Evolutionary conservation across 495 filamentous ascomycete genomes (phyloP), one percentile per base, ranked within the genome.

Genomic region (Podospora pseudopauciseta): DNA sequence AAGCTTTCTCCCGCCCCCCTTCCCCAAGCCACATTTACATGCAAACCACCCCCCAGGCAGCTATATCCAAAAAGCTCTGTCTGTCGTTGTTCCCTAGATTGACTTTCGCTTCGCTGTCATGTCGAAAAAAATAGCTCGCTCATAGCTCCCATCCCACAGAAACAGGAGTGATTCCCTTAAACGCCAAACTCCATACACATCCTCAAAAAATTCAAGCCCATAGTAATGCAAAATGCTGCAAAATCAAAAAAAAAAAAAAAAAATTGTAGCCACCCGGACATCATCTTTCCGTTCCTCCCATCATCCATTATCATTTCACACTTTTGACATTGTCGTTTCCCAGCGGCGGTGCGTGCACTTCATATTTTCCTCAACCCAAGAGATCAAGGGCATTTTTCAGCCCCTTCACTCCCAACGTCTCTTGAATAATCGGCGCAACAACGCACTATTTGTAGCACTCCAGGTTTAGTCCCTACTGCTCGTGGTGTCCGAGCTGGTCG

Each of bases 401-500:
- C 30, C 30, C 23, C 23, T 23, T 23, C 23, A 23, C 23, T 23
- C 23, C 23, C 1, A 23, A 1, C 23, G 23, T 23, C 23, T 23
- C 23, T 23, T 23, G 23, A 23, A 23, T 23, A 1, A 1, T 23
- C 23, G 23, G 23, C 2, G 23, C 23, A 23, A 2, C 23, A 23
- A 23, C 23, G 23, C 23, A 23, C 23, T 23, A 1, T 23, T 23
- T 23, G 23, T 2, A 23, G 23, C 23, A 23, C 23, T 23, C 23
- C 15, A 49, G 13, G 39, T 16, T 49, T 49, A 58, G 20, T 58
- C 23, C 13, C 56, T 58, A 23, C 61, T 63, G 56, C 72, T 75
- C 32, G 74, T 78, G 72, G 75, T 77, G 18, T 69, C 74, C 28
- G 74, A 76, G 32, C 70, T 73, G 53, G 67, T 67, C 6, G 73